phyloP scores from a whole-genome alignment of 139 green algal species.

The Medakamo hakoo region DNA sequence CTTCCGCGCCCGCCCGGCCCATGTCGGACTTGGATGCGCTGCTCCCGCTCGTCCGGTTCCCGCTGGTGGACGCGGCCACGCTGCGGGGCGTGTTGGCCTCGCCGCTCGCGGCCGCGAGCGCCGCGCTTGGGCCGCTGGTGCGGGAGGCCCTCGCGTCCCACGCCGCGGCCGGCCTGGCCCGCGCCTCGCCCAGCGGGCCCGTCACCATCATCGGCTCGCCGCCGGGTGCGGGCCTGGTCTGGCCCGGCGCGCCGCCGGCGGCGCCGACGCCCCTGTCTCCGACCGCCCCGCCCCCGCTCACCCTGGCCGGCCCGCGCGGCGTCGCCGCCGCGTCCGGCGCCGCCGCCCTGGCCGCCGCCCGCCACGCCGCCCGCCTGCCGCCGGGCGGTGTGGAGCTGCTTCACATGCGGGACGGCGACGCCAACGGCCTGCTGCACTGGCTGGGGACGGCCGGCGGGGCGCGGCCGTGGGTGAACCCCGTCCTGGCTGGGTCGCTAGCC shows the following conservation, averaged over 20 bases:
- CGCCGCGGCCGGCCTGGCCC: neutral
- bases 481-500: slow-evolving; percentile 31
- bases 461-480: slow-evolving; percentile 62
- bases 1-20: slow-evolving; percentile 3
- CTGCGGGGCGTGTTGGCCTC: slow-evolving; percentile 14
- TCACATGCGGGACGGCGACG: slow-evolving; percentile 60
- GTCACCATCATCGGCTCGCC: too few relatives aligned
- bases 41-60: slow-evolving; percentile 43
- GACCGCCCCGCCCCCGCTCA: too few relatives aligned
- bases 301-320: neutral
- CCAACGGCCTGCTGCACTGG: slow-evolving; percentile 44
- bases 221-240: too few relatives aligned
- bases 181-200: too few relatives aligned
- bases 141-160: slow-evolving; percentile 13
- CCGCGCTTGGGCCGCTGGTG: slow-evolving; percentile 23
- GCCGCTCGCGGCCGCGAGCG: slow-evolving; percentile 7
- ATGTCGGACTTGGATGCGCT: slow-evolving; percentile 21
- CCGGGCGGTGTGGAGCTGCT: slow-evolving; percentile 36
- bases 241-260: too few relatives aligned
- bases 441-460: slow-evolving; percentile 20
- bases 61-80: slow-evolving; percentile 32
- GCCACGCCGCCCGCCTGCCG: slow-evolving; percentile 14
- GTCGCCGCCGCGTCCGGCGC: neutral
- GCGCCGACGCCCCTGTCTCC: neutral
- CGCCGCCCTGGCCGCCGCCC: slow-evolving; percentile 9